A percentile compares a stretch with the other conserved stretches of the same genome.
These are phyloP conservation scores for Sarocladium kiliense DNA, from an alignment of 2,329 filamentous ascomycete species.

Conservation along the genomic window DNA sequence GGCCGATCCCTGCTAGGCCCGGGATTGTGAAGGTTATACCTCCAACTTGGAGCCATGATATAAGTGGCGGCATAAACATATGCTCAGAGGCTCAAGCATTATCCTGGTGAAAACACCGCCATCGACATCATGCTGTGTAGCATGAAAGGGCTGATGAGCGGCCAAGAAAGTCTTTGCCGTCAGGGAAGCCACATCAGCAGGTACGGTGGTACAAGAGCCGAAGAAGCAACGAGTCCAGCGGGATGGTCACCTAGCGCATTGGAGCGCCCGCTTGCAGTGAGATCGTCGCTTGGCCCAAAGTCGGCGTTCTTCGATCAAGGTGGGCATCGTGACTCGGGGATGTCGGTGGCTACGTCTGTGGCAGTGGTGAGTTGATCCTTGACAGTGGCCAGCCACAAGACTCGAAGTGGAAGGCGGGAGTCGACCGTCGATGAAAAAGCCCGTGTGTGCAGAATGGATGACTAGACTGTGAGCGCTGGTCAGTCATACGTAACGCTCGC, in stretches of 20 bases:
- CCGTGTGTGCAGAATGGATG: too few relatives aligned
- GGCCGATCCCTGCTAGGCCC: neutral
- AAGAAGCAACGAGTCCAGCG: neutral
- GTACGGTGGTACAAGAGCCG: neutral
- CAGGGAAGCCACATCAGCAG: too few relatives aligned
- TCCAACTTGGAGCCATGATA: neutral
- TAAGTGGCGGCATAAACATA: too few relatives aligned
- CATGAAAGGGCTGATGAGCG: neutral
- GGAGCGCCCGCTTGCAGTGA: neutral
- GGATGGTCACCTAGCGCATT: neutral
- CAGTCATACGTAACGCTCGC: too few relatives aligned
- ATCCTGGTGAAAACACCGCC: too few relatives aligned
- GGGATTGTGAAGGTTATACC: neutral
- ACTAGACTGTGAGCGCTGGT: too few relatives aligned
- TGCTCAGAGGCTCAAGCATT: too few relatives aligned
- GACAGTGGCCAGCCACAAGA: too few relatives aligned
- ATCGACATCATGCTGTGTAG: too few relatives aligned
- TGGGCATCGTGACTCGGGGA: neutral
- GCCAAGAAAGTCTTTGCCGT: neutral
- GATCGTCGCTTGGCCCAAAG: neutral
- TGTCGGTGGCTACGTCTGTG: neutral
- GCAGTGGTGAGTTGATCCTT: too few relatives aligned
- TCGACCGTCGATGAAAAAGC: too few relatives aligned
- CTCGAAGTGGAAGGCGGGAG: too few relatives aligned
- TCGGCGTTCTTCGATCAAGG: neutral